Conservation (phyloP, 306 rosid species). For the Cucumis hystrix region DNA sequence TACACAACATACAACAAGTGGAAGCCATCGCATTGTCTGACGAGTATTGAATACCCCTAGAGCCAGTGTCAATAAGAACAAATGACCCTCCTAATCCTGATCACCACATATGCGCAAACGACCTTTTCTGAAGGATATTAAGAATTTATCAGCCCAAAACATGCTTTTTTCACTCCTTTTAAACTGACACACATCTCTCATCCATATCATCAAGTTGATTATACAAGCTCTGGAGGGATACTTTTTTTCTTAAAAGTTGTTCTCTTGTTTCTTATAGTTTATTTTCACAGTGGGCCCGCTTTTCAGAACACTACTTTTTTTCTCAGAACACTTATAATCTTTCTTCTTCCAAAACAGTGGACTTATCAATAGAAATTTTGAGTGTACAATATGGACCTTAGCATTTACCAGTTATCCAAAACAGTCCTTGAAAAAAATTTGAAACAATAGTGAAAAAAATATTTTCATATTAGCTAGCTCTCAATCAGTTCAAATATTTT, state of each 20-base stretch:
- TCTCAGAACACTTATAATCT: neutral
- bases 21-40: neutral
- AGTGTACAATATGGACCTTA: neutral
- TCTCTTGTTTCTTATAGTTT: neutral
- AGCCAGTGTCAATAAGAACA: neutral
- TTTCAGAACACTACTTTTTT: neutral
- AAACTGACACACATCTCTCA: neutral
- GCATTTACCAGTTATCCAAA: neutral
- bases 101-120: neutral
- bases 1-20: neutral
- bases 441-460: neutral
- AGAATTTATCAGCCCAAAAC: neutral
- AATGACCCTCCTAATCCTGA: neutral
- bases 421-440: neutral
- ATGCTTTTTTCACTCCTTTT: neutral
- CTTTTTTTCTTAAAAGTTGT: neutral
- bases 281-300: neutral
- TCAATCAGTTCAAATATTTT: neutral
- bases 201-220: neutral
- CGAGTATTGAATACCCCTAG: neutral
- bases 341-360: neutral
- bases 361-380: neutral
- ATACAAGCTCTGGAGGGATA: neutral
- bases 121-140: neutral
- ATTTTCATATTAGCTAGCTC: neutral